Percentiles rank a stretch among this genome's conserved stretches.
phyloP scores from a whole-genome alignment of 495 filamentous ascomycete genomes.

The Podospora anserina region DNA sequence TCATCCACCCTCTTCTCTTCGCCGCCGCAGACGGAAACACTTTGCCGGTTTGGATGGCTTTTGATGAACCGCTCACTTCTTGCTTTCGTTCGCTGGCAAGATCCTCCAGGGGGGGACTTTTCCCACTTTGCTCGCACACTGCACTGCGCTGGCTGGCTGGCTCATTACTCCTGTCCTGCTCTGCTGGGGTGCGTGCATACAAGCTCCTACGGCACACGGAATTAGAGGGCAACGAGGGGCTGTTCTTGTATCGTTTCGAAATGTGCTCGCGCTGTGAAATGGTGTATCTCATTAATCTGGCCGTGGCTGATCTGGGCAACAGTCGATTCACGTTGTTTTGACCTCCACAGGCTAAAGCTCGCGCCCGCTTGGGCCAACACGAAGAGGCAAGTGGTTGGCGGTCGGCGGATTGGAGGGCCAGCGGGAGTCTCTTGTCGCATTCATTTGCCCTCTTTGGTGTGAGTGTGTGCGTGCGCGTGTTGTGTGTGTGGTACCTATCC shows the following conservation, averaged over 20 bases:
- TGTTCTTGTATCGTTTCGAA: neutral
- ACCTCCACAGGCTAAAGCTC: neutral
- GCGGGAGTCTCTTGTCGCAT: neutral
- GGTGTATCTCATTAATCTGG: neutral
- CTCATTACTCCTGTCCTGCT: neutral
- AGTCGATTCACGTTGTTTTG: neutral
- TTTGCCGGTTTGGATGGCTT: neutral
- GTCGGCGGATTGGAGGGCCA: neutral
- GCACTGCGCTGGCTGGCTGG: too few species aligned
- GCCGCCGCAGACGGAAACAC: neutral
- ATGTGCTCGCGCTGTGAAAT: neutral
- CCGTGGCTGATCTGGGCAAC: neutral
- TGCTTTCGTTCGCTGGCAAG: neutral
- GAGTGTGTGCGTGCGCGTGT: neutral
- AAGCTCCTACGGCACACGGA: neutral
- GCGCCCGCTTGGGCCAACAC: neutral
- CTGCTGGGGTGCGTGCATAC: neutral
- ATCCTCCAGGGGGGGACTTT: neutral
- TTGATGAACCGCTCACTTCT: neutral
- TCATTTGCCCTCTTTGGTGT: neutral
- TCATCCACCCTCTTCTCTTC: neutral
- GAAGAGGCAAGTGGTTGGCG: neutral
- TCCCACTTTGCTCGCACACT: too few species aligned
- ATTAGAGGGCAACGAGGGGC: neutral
- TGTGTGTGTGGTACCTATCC: neutral